phyloP scores from a whole-genome alignment of 1,284 basidiomycete species.

The Pseudozyma hubeiensis region DNA sequence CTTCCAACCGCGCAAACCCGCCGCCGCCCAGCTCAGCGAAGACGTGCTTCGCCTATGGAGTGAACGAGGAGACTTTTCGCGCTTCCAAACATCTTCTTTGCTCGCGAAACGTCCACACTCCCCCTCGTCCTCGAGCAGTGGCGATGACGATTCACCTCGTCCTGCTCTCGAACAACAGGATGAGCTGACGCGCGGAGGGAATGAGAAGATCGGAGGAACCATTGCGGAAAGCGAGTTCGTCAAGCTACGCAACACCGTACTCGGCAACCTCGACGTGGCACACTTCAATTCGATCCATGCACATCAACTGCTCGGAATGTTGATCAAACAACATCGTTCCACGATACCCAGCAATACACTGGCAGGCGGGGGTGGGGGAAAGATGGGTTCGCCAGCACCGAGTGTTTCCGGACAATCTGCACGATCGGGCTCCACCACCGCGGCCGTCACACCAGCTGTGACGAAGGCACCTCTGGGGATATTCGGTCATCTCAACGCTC shows the following conservation, averaged over 20 bases:
- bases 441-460: not conserved
- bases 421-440: constrained; percentile 13
- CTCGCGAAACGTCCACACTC: constrained; percentile 4
- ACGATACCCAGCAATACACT: not conserved
- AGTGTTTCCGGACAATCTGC: constrained; percentile 22
- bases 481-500: constrained; percentile 24
- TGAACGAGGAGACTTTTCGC: constrained; percentile 60
- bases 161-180: not conserved
- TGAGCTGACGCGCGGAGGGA: not conserved
- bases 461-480: constrained; percentile 25
- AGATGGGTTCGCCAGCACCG: constrained; percentile 29
- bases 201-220: constrained; percentile 29
- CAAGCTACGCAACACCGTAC: constrained; percentile 42
- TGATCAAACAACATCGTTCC: constrained; percentile 44
- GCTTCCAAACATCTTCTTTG: constrained; percentile 19
- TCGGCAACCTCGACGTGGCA: constrained; percentile 51
- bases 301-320: constrained; percentile 57
- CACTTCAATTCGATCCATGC: constrained; percentile 60
- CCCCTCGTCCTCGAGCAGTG: not conserved
- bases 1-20: constrained; percentile 13
- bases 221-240: constrained; percentile 58
- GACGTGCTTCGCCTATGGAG: constrained; percentile 53
- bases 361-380: constrained; percentile 7
- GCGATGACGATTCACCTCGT: not conserved
- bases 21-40: constrained; percentile 19